These are phyloP conservation scores for Solanum virginianum DNA, from an alignment of 257 asterid species.

Conservation along the genomic window DNA sequence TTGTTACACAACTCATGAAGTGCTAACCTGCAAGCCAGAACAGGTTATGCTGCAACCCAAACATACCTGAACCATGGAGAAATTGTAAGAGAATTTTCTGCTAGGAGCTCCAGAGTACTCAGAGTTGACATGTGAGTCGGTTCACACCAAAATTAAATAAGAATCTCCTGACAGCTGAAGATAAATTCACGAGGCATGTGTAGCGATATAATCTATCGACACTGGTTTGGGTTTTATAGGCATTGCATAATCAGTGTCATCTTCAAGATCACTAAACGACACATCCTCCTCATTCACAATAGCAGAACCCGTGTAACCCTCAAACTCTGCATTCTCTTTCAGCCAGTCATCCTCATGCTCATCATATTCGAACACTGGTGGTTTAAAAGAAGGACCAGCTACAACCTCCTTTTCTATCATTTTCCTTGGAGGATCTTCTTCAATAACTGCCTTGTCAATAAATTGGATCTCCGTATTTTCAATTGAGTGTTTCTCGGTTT, in stretches of 20 bases:
- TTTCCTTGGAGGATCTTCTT: conserved; percentile 38
- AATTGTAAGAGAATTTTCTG: not conserved
- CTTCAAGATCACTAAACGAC: conserved; percentile 96
- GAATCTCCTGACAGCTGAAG: not conserved
- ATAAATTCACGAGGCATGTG: not conserved
- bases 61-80: not conserved
- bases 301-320: conserved; percentile 35
- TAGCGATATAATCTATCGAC: not conserved
- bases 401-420: conserved; percentile 36
- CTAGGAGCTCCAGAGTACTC: not conserved
- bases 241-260: conserved; percentile 48
- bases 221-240: conserved; percentile 29
- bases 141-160: not conserved
- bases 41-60: not conserved
- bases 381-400: conserved; percentile 25
- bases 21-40: not conserved
- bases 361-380: conserved; percentile 21
- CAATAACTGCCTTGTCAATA: conserved; percentile 48
- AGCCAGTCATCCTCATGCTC: conserved; percentile 80
- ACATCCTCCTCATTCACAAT: conserved; percentile 67
- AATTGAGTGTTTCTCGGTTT: conserved; percentile 34
- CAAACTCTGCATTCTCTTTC: conserved; percentile 62
- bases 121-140: not conserved
- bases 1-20: not conserved
- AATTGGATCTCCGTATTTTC: conserved; percentile 38